Evolutionary conservation across 305 asterid species (phyloP).

Genomic region (Fraxinus albicans): DNA sequence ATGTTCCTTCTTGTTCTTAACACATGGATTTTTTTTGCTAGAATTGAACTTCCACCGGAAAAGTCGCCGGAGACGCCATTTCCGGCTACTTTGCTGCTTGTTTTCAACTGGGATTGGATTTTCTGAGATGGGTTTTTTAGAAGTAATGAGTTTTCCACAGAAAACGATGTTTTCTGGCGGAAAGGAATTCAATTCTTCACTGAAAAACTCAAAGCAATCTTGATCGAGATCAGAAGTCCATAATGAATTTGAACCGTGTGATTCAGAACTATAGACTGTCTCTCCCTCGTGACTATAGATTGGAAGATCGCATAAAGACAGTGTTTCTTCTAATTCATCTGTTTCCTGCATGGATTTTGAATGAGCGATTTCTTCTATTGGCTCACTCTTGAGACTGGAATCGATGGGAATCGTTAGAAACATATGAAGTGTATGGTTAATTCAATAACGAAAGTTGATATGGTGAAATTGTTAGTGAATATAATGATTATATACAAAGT

Average conservation of each 20-base stretch:
- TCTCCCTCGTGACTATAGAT: constrained; percentile 39
- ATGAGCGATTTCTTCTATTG: constrained; percentile 23
- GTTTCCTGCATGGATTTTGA: constrained; percentile 27
- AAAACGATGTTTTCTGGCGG: constrained; percentile 56
- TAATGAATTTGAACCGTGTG: constrained; percentile 45
- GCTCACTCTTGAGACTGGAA: constrained; percentile 19
- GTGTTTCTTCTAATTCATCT: constrained; percentile 49
- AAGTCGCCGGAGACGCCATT: constrained; percentile 17
- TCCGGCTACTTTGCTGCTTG: constrained; percentile 22
- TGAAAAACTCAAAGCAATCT: constrained; percentile 57
- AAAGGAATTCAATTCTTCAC: constrained; percentile 43
- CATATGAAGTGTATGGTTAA: neutral
- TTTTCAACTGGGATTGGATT: constrained; percentile 7
- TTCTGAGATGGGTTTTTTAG: constrained; percentile 23
- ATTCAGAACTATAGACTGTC: constrained; percentile 25
- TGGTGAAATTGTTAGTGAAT: constrained; percentile 21
- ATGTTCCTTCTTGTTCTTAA: constrained; percentile 20
- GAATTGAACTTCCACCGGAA: constrained; percentile 22
- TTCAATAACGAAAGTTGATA: neutral
- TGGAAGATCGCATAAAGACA: constrained; percentile 64
- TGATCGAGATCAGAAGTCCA: constrained; percentile 32
- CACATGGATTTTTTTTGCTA: constrained; percentile 12
- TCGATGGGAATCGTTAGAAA: neutral
- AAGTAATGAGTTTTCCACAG: constrained; percentile 61
- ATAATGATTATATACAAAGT: constrained; percentile 27